Conservation (phyloP, 2,329 filamentous ascomycete genomes). For the Metarhizium album region DNA sequence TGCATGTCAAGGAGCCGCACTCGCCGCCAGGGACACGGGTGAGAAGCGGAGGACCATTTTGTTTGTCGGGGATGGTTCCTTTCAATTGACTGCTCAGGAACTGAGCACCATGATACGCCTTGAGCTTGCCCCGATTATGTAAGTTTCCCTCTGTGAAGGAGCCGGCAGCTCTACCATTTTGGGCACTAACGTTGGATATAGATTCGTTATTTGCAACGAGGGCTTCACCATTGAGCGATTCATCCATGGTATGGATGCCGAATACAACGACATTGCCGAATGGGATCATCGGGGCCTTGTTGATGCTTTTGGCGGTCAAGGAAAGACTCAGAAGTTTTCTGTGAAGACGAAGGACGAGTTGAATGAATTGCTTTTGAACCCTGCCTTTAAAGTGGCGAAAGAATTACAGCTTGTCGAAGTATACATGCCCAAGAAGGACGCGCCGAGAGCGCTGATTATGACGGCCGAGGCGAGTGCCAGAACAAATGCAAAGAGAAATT, state of each 20-base stretch:
- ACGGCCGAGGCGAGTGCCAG: slow-evolving; percentile 62
- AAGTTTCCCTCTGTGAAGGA: slow-evolving; percentile 20
- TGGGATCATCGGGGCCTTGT: slow-evolving; percentile 67
- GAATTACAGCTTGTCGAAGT: slow-evolving; percentile 66
- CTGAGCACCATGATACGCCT: slow-evolving; percentile 74
- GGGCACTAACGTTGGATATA: slow-evolving; percentile 15
- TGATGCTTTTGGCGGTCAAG: slow-evolving; percentile 54
- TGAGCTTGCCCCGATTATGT: slow-evolving; percentile 65
- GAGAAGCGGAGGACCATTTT: slow-evolving; percentile 59
- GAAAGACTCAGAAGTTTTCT: slow-evolving; percentile 50
- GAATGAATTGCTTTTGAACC: slow-evolving; percentile 51
- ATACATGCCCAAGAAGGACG: slow-evolving; percentile 70
- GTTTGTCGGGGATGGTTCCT: slow-evolving; percentile 81
- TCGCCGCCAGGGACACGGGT: slow-evolving; percentile 58
- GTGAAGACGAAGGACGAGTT: slow-evolving; percentile 61
- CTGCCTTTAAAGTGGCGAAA: slow-evolving; percentile 48
- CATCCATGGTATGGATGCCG: slow-evolving; percentile 72
- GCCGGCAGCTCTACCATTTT: not conserved
- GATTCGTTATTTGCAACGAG: slow-evolving; percentile 77
- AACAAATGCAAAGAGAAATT: slow-evolving; percentile 43
- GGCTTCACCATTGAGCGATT: slow-evolving; percentile 84
- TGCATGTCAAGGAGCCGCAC: slow-evolving; percentile 53
- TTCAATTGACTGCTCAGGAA: slow-evolving; percentile 79
- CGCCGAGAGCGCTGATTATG: slow-evolving; percentile 56
- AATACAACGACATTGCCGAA: slow-evolving; percentile 68